Percentiles rank a stretch among this genome's conserved stretches.
Evolutionary conservation across 1,284 basidiomycete genomes (phyloP).

Genomic region (Moesziomyces globuligerus): DNA sequence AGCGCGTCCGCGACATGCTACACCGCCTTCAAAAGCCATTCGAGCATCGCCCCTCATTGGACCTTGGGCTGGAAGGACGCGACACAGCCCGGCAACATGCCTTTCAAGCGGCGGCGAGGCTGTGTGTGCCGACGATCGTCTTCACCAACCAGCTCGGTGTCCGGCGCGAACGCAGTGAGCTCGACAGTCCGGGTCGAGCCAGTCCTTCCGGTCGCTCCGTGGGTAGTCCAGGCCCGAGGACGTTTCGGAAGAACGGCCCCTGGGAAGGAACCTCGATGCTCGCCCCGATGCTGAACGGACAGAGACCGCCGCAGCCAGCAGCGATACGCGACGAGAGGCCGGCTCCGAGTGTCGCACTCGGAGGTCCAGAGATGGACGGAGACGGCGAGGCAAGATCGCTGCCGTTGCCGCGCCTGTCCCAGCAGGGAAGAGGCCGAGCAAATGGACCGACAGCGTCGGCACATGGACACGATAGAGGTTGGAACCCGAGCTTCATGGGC

Average conservation of each 20-base stretch:
- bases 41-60: constrained; percentile 12
- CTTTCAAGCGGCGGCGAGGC: constrained; percentile 11
- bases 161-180: constrained; percentile 14
- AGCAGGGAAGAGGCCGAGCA: no score
- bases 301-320: constrained; percentile 18
- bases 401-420: no score
- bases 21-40: constrained; percentile 35
- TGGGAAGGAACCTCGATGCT: constrained; percentile 26
- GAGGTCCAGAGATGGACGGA: constrained; percentile 42
- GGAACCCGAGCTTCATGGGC: constrained; percentile 42
- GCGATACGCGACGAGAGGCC: constrained; percentile 25
- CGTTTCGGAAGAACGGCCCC: constrained; percentile 1
- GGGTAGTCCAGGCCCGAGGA: not conserved
- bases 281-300: constrained; percentile 29
- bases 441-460: not conserved
- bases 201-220: constrained; percentile 10
- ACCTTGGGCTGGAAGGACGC: constrained; percentile 6
- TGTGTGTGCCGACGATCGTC: constrained; percentile 37
- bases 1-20: constrained; percentile 27
- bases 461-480: constrained; percentile 27
- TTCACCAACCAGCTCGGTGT: constrained; percentile 46
- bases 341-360: constrained; percentile 32
- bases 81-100: constrained; percentile 4
- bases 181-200: constrained; percentile 6
- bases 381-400: constrained; percentile 7